These are phyloP conservation scores for Polychaeton citri DNA, from an alignment of 2,329 filamentous ascomycete species.

Conservation along the genomic window DNA sequence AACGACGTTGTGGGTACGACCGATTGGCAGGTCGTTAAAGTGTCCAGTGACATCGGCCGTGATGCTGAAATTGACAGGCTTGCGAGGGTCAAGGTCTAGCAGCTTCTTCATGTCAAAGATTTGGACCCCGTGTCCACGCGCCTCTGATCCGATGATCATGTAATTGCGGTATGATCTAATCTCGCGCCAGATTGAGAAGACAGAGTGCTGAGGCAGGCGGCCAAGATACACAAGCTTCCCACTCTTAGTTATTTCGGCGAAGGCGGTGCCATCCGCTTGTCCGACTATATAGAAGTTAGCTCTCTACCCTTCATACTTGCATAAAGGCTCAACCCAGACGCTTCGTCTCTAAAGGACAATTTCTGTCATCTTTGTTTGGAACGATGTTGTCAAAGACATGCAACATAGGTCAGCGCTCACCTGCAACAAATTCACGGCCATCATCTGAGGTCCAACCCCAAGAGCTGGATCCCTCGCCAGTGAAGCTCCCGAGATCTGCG, in stretches of 20 bases:
- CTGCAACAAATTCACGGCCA: constrained; percentile 42
- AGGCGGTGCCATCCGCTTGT: constrained; percentile 42
- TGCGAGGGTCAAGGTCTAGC: constrained; percentile 32
- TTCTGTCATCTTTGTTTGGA: no score
- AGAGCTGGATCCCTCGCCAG: constrained; percentile 31
- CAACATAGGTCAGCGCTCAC: no score
- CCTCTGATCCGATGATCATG: constrained; percentile 33
- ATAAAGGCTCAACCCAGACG: no score
- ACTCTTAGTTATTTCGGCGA: constrained; percentile 37
- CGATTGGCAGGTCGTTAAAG: constrained; percentile 30
- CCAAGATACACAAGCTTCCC: constrained; percentile 42
- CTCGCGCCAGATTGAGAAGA: constrained; percentile 39
- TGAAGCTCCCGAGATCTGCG: constrained; percentile 36
- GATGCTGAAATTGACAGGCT: constrained; percentile 30
- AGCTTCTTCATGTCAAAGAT: constrained; percentile 51
- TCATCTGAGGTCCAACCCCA: constrained; percentile 43
- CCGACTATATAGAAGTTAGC: no score
- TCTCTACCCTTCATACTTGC: no score
- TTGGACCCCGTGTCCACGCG: constrained; percentile 43
- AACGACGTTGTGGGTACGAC: constrained; percentile 41
- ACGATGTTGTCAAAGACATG: no score
- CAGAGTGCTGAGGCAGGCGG: constrained; percentile 37
- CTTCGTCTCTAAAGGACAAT: no score
- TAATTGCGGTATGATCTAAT: constrained; percentile 33
- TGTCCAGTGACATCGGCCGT: constrained; percentile 27